phyloP scores from a whole-genome alignment of 441 rosid genomes.

The Arabidopsis lyrata region DNA sequence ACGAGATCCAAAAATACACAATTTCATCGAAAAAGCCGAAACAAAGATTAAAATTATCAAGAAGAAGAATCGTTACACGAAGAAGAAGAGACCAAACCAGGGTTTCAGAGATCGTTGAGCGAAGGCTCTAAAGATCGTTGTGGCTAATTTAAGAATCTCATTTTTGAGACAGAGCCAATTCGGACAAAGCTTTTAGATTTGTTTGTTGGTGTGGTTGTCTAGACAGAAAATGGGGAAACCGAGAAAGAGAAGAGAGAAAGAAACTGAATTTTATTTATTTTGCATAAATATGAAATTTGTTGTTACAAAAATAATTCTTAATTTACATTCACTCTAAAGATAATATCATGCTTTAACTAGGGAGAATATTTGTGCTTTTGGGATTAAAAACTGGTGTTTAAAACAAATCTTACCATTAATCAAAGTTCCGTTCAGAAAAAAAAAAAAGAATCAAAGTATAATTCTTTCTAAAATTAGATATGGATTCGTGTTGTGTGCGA shows the following conservation, averaged over 20 bases:
- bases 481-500: too few relatives aligned
- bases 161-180: slow-evolving; percentile 2
- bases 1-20: slow-evolving; percentile 9
- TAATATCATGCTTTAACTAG: neutral
- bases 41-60: neutral
- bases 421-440: too few relatives aligned
- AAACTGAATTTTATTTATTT: neutral
- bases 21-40: neutral
- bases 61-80: slow-evolving; percentile 28
- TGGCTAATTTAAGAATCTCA: slow-evolving; percentile 9
- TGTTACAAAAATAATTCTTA: neutral
- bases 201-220: slow-evolving; percentile 38
- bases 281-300: neutral
- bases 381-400: too few relatives aligned
- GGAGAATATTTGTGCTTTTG: too few relatives aligned
- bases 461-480: too few relatives aligned
- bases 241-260: slow-evolving; percentile 3
- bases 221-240: slow-evolving; percentile 24
- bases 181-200: slow-evolving; percentile 37
- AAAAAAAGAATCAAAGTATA: too few relatives aligned
- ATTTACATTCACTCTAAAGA: neutral
- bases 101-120: neutral
- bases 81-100: neutral
- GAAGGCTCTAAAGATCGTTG: neutral
- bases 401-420: too few relatives aligned